Conservation (phyloP, 1,284 basidiomycete genomes). For the Phlebopus sp. region DNA sequence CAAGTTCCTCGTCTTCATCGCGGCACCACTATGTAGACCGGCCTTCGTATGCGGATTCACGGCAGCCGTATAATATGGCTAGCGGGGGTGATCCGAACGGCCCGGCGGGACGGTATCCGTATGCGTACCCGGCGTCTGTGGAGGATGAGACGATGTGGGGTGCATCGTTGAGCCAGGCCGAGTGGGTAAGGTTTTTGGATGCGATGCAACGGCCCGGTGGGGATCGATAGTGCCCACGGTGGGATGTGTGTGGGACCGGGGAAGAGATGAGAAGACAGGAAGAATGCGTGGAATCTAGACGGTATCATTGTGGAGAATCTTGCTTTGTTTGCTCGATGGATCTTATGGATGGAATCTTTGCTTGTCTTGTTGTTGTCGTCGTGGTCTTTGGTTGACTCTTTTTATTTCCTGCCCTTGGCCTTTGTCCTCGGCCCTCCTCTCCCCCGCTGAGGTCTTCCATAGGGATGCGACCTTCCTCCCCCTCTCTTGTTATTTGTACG, state of each 20-base stretch:
- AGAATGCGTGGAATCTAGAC: too few relatives aligned
- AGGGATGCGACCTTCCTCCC: not conserved
- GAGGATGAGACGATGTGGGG: slow-evolving; percentile 58
- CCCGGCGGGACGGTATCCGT: slow-evolving; percentile 20
- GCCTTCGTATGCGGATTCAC: slow-evolving; percentile 28
- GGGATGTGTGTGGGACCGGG: slow-evolving; percentile 2
- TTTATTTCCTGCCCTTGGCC: too few relatives aligned
- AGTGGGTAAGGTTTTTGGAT: slow-evolving; percentile 50
- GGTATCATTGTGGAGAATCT: not conserved
- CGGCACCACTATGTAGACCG: slow-evolving; percentile 28
- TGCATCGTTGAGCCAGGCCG: slow-evolving; percentile 55
- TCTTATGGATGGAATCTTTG: slow-evolving; percentile 25
- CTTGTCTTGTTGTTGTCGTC: slow-evolving; percentile 10
- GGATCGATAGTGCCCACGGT: slow-evolving; percentile 25
- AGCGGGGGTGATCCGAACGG: slow-evolving; percentile 21
- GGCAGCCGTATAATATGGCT: slow-evolving; percentile 26
- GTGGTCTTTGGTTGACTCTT: too few relatives aligned
- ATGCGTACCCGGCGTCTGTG: slow-evolving; percentile 36
- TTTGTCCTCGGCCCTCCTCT: too few relatives aligned
- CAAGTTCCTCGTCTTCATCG: slow-evolving; percentile 15
- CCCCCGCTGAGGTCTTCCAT: too few relatives aligned
- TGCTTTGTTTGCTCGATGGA: not conserved
- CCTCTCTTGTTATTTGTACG: not conserved
- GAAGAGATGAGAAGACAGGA: not conserved
- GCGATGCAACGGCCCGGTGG: slow-evolving; percentile 41